Percentiles rank a stretch among this genome's conserved stretches.
phyloP scores from a whole-genome alignment of 139 green algal species.

The Coelastrella sp. region DNA sequence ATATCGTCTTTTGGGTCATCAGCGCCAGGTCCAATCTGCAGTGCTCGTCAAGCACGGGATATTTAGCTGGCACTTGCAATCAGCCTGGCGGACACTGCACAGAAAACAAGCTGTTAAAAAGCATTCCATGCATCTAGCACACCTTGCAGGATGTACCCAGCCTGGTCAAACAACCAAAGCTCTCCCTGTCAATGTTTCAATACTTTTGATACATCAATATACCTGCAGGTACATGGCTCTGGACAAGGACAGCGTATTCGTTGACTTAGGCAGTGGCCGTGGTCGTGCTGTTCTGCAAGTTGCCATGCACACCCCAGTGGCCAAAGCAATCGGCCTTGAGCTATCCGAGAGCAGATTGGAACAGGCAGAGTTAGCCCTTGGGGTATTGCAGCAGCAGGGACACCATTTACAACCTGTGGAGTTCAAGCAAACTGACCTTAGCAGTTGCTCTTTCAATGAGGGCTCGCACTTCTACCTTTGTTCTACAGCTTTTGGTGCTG shows the following conservation, averaged over 20 bases:
- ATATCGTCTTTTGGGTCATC: too few relatives aligned
- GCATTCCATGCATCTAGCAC: too few relatives aligned
- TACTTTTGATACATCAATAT: background rate
- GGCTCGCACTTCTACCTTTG: slow-evolving; percentile 59
- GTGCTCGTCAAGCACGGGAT: too few relatives aligned
- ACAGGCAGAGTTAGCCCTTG: slow-evolving; percentile 49
- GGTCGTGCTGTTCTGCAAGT: slow-evolving; percentile 49
- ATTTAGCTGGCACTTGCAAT: too few relatives aligned
- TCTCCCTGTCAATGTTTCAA: too few relatives aligned
- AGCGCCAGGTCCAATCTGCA: too few relatives aligned
- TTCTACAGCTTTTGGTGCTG: slow-evolving; percentile 60
- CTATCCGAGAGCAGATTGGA: slow-evolving; percentile 57
- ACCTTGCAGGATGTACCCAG: too few relatives aligned
- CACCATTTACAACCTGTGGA: slow-evolving; percentile 43
- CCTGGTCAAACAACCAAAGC: too few relatives aligned
- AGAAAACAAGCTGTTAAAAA: too few relatives aligned
- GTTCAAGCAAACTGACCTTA: slow-evolving; percentile 53
- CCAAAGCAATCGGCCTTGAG: slow-evolving; percentile 55
- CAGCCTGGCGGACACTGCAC: too few relatives aligned
- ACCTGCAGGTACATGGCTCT: slow-evolving; percentile 28
- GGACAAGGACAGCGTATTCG: slow-evolving; percentile 30
- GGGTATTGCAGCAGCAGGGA: slow-evolving; percentile 43
- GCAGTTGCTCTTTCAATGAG: slow-evolving; percentile 41
- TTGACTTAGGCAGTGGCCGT: slow-evolving; percentile 61
- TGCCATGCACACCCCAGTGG: slow-evolving; percentile 23